Conservation (phyloP, 106 monocot genomes). For the Iris macrosiphon region DNA sequence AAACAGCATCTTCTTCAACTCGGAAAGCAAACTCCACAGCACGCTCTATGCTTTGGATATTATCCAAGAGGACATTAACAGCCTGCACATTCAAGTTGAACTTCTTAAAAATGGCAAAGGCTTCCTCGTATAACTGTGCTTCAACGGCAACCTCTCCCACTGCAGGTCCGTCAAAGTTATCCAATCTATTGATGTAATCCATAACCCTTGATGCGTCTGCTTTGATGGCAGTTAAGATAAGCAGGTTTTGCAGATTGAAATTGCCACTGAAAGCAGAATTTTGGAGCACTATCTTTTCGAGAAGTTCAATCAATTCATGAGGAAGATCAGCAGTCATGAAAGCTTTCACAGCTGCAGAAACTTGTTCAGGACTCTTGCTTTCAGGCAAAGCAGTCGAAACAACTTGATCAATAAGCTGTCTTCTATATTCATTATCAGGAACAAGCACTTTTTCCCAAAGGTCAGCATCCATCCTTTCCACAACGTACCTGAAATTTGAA, state of each 20-base stretch:
- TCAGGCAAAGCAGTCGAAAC: constrained; percentile 94
- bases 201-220: constrained; percentile 95
- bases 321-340: constrained; percentile 99
- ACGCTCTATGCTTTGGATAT: constrained; percentile 82
- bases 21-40: constrained; percentile 97
- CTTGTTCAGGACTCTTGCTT: constrained; percentile 98
- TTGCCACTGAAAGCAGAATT: constrained; percentile 98
- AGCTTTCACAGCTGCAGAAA: constrained; percentile 96
- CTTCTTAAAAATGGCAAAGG: constrained; percentile 98
- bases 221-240: constrained; percentile 93
- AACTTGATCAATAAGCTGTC: constrained; percentile 96
- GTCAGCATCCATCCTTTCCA: constrained; percentile 94
- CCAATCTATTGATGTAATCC: constrained; percentile 94
- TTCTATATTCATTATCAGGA: constrained; percentile 89
- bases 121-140: constrained; percentile 92
- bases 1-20: constrained; percentile 97
- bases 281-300: constrained; percentile 95
- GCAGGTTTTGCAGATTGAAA: constrained; percentile 92
- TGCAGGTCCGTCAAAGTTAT: constrained; percentile 98
- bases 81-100: constrained; percentile 97
- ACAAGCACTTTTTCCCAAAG: constrained; percentile 94
- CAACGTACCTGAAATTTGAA: constrained; percentile 73
- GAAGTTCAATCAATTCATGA: constrained; percentile 94
- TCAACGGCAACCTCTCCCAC: constrained; percentile 98
- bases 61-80: constrained; percentile 84